Evolutionary conservation across 305 asterid genomes (phyloP), one percentile per base, ranked within the genome.

Genomic region (Fraxinus xanthoxyloides): DNA sequence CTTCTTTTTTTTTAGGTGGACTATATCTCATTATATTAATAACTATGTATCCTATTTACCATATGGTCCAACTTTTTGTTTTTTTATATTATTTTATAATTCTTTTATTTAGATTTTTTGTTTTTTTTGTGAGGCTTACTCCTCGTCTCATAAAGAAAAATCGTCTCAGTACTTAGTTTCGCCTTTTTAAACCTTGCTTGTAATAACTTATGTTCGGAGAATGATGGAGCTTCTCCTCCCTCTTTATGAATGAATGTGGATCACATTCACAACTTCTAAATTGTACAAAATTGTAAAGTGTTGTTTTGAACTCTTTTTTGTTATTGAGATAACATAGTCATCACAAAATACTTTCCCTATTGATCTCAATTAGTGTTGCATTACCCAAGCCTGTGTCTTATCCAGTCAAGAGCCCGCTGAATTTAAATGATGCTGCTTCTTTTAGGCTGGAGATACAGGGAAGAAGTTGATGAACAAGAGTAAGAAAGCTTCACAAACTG

Each of bases 361-460:
- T 75, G 36, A 79, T 81, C 76, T 61, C 31, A 59, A 85, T 15
- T 73, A 76, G 78, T 65, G 21, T 85, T 67, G 35, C 74, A 78
- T 76, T 72, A 78, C 65, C 38, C 30, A 34, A 70, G 77, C 82
- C 35, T 24, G 34, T 24, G 79, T 23, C 72, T 87, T 65, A 75
- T 77, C 77, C 80, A 32, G 67, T 80, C 79, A 78, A 81, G 75
- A 80, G 77, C 76, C 84, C 83, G 63, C 82, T 80, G 51, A 77
- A 72, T 19, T 31, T 32, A 81, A 79, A 34, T 82, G 79, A 36
- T 76, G 35, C 63, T 83, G 17, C 26, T 32, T 84, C 80, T 83
- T 82, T 73, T 83, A 93, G 98, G 89, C 82, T 81, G 91, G 87
- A 85, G 94, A 91, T 84, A 84, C 84, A 35, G 93, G 87, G 79